Base-by-base conservation (phyloP, 345 rosid species). In the Tarenaya hassleriana region DNA sequence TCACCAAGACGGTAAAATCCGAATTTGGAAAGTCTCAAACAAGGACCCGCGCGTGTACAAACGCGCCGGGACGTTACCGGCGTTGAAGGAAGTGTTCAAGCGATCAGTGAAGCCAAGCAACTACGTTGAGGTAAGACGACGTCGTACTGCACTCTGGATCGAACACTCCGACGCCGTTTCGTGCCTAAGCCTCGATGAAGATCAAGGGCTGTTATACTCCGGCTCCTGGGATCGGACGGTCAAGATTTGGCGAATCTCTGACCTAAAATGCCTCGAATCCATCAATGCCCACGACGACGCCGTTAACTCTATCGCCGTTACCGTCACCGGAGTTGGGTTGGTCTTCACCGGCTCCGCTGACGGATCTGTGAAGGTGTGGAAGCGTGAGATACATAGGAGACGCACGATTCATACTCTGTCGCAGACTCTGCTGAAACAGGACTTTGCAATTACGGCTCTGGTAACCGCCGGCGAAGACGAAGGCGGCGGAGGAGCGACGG, bases 321-420 rank as follows among this genome's bases (percentile, higher is more conserved):
- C 62, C 9, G 73, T 78, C 0, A 61, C 88, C 24, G 50, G 56
- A 5, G 83, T 75, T 18, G 73, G 76, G 19, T 16, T 72, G 67
- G 74, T 84, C 44, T 77, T 90, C 60, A 82, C 87, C 0, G 97
- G 97, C 1, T 82, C 97, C 0, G 96, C 96, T 0, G 97, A 90
- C 29, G 96, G 97, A 27, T 84, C 85, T 12, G 87, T 90, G 9
- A 86, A 84, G 67, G 85, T 80, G 5, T 90, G 97, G 97, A 74
- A 77, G 60, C 57, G 86, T 18, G 94, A 90, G 57, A 61, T 35
- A 8, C 65, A 43, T 0, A 73, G 77, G 8, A 84, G 75, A 62
- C 55, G 96, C 80, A 10, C 51, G 0, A 40, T 20, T 46, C 97
- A 90, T 69, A 38, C 60, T 53, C 35, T 74, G 66, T 77, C 78